Percentiles rank a stretch among this genome's conserved stretches.
Conservation (phyloP, 345 rosid genomes). For the Populus davidiana region DNA sequence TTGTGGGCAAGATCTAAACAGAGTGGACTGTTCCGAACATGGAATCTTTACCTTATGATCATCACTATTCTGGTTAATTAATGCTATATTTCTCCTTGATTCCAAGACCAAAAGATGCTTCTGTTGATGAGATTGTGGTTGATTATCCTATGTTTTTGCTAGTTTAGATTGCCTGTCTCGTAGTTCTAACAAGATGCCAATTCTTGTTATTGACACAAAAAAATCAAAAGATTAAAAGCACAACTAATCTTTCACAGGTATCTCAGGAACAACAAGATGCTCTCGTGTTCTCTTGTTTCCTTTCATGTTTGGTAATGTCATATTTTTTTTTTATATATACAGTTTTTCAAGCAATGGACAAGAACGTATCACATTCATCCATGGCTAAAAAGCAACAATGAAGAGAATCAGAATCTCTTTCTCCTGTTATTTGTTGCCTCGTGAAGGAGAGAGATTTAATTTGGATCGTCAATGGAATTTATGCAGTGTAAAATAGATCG, state of each 20-base stretch:
- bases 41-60: not conserved
- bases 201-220: not conserved
- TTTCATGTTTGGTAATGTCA: not conserved
- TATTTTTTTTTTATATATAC: not conserved
- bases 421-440: not conserved
- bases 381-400: not conserved
- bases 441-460: not conserved
- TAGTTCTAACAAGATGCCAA: not conserved
- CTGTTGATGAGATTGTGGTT: not conserved
- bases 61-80: not conserved
- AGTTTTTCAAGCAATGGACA: too few species aligned
- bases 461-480: too few species aligned
- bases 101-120: not conserved
- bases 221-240: not conserved
- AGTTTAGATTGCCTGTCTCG: not conserved
- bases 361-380: too few species aligned
- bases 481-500: not conserved
- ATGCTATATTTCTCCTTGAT: not conserved
- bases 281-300: not conserved
- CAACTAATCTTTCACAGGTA: not conserved
- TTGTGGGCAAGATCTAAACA: not conserved
- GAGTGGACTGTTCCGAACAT: not conserved
- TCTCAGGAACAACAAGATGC: not conserved
- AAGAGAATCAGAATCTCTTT: not conserved
- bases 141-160: not conserved